Base-by-base conservation (phyloP, 371 early-diverging fungal species). In the Mucor sp. region DNA sequence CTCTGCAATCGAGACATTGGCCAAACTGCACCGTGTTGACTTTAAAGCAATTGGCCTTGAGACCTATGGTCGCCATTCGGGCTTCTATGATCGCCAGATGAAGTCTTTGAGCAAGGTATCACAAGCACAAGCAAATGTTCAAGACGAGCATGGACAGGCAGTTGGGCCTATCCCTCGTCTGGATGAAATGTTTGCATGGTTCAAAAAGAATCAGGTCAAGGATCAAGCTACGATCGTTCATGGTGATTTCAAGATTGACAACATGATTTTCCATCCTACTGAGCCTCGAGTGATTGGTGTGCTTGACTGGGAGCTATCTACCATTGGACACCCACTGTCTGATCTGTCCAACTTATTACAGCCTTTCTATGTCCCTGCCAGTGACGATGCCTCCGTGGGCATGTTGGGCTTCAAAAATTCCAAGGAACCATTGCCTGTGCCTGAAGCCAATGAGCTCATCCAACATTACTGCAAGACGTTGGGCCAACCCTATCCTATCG, bases 261-360 rank as follows among this genome's bases (percentile, higher is more conserved):
- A 67, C 30, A 60, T 76, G 66, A 71, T 93, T 9, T 95, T 91
- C 82, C 93, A 95, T 68, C 91, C 94, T 56, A 88, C 87, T 7
- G 85, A 92, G 32, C 85, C 93, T 21, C 74, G 81, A 2, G 91
- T 97, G 9, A 92, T 96, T 75, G 97, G 95, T 21, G 84, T 97
- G n/a, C 85, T 97, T 28, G 98, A 97, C 72, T 97, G 98, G 97
- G 98, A 97, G 73, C 77, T 97, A 17, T 93, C 94, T 39, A 96
- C 98, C 3, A 88, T 97, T 60, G 98, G 97, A 7, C 95, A 97
- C 74, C 98, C 98, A 32, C 84, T 92, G 41, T 89, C 95, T 15
- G 98, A 97, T 72, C 79, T 97, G 9, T 91, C 95, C 41, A 96
- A 95, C 70, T 72, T 96, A 60, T 76, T 96, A 53, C 89, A 92